Base-by-base conservation (phyloP, 179 eudicot genomes). In the Corrigiola litoralis region DNA sequence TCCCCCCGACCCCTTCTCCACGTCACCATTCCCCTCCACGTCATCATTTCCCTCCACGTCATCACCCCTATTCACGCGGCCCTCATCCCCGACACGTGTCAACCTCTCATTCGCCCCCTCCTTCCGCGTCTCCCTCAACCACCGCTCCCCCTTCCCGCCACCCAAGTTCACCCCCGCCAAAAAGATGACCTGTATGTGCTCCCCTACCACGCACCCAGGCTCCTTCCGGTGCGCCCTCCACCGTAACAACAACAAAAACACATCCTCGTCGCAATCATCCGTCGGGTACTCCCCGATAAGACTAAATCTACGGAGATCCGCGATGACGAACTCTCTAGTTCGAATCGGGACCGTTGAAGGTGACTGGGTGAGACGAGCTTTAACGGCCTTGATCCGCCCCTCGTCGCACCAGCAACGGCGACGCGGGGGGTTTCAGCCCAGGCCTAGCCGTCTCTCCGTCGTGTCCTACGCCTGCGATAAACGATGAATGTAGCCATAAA, bases 301-400 rank as follows among this genome's bases (percentile, higher is more conserved):
- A 85, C 71, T 71, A 94, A 59, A 31, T 92, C 50, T 79, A 75
- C 54, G 90, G 87, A 1, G 96, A 55, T 92, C 98, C 1, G 98
- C 96, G 45, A 92, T 92, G 98, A 88, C 96, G 64, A 92, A 92
- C 24, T 92, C 98, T 5, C 82, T 89, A 1, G 98, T 92, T 2
- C 77, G 98, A 56, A 92, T 92, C 46, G 95, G 96, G 0, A 87
- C 98, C 0, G 98, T 92, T 0, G 98, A 92, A 60, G 97, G 97
- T 4, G 98, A 92, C 59, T 64, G 79, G 65, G 89, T 87, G 71
- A 89, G 75, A 65, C 80, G 98, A 16, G 95, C 96, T 16, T 67
- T 92, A 6, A 74, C 98, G 13, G 85, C 95, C 16, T 64, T 92
- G 73, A 92, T 92, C 37, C 82, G 98, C 1, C 98, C 98, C 3